These are phyloP conservation scores for Citrus trifoliata DNA, from an alignment of 345 rosid species.

Conservation along the genomic window DNA sequence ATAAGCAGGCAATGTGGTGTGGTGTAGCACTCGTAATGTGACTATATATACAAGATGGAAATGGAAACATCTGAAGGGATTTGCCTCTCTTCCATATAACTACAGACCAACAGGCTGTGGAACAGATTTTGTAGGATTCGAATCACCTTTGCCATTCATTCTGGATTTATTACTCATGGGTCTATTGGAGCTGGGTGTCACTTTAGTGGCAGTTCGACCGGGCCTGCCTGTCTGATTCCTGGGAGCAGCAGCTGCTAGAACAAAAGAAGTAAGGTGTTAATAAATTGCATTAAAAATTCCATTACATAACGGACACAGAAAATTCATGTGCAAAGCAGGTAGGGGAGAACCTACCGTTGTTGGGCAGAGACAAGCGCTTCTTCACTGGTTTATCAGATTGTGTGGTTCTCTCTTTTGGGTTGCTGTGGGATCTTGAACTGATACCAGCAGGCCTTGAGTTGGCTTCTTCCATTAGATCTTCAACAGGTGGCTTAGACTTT, in stretches of 20 bases:
- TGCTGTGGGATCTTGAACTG: slow-evolving; percentile 75
- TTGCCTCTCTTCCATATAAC: background rate
- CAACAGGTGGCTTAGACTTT: slow-evolving; percentile 52
- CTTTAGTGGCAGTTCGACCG: slow-evolving; percentile 30
- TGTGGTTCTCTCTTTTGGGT: slow-evolving; percentile 75
- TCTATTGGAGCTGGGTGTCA: slow-evolving; percentile 32
- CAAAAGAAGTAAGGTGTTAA: slow-evolving; percentile 4
- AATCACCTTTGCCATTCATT: slow-evolving; percentile 26
- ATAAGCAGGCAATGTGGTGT: background rate
- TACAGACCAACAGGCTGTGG: slow-evolving; percentile 29
- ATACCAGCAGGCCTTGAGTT: slow-evolving; percentile 44
- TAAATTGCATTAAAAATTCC: background rate
- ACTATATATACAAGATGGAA: slow-evolving; percentile 7
- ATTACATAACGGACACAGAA: background rate
- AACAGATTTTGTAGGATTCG: slow-evolving; percentile 26
- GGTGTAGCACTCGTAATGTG: background rate
- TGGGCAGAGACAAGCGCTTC: slow-evolving; percentile 77
- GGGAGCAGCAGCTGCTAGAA: slow-evolving; percentile 29
- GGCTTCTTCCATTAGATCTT: slow-evolving; percentile 47
- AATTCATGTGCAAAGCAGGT: background rate
- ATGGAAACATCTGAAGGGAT: background rate
- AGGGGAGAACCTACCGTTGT: slow-evolving; percentile 44
- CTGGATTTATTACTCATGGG: slow-evolving; percentile 31
- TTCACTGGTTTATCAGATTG: slow-evolving; percentile 48
- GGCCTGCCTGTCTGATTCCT: slow-evolving; percentile 35